Evolutionary conservation across 2,329 filamentous ascomycete species (phyloP).

Genomic region (Fusarium nodosum): DNA sequence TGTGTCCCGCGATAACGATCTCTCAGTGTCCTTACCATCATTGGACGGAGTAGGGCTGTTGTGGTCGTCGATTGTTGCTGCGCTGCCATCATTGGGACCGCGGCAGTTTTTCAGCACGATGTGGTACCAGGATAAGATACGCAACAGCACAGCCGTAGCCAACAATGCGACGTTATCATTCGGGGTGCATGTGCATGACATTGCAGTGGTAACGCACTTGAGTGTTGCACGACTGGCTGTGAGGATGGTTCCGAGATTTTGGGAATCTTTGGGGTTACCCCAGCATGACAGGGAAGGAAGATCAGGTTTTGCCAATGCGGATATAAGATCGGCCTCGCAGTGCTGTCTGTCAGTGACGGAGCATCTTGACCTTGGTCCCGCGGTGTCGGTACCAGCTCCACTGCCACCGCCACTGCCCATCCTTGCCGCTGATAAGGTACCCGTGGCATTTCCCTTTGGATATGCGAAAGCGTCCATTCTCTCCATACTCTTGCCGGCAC

Average conservation of each 20-base stretch:
- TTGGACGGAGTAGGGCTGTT: background rate
- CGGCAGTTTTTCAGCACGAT: conserved; percentile 9
- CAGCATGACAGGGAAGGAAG: conserved; percentile 7
- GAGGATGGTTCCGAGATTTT: conserved; percentile 13
- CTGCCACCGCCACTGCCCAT: background rate
- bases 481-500: background rate
- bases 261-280: background rate
- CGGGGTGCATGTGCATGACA: conserved; percentile 16
- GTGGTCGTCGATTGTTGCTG: background rate
- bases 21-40: background rate
- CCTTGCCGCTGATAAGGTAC: background rate
- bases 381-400: background rate
- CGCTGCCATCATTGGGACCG: background rate
- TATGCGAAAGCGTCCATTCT: background rate
- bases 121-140: conserved; percentile 15
- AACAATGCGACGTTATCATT: conserved; percentile 7
- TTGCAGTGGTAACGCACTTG: background rate
- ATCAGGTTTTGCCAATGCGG: conserved; percentile 9
- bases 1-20: background rate
- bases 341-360: background rate
- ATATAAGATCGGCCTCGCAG: conserved; percentile 9
- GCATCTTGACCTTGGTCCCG: background rate
- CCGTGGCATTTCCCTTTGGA: background rate
- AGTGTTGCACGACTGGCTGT: conserved; percentile 11
- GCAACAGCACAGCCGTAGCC: conserved; percentile 1